Percentiles rank a stretch among this genome's conserved stretches.
These are phyloP conservation scores for Xylaria sp. DNA, from an alignment of 2,329 filamentous ascomycete genomes.

Conservation along the genomic window DNA sequence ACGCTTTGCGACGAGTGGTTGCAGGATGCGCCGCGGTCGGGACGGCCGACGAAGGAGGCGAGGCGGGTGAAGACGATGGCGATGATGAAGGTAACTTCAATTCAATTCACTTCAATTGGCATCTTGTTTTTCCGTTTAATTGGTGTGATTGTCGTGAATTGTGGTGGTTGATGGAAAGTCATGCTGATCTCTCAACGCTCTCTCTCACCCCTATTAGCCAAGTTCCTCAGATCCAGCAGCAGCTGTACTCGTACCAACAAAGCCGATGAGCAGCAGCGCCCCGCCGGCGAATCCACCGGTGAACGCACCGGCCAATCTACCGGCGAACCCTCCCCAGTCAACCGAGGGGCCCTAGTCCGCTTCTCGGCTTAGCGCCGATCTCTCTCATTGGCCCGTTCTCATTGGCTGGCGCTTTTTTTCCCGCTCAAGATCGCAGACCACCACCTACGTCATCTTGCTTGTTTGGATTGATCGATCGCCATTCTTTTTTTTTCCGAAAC, in stretches of 20 bases:
- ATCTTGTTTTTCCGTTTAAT: too few species aligned
- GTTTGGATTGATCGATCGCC: too few species aligned
- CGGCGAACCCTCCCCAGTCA: neutral
- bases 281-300: neutral
- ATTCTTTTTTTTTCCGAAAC: too few species aligned
- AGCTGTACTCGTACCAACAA: too few species aligned
- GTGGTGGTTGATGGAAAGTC: too few species aligned
- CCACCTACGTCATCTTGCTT: constrained; percentile 26
- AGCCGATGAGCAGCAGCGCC: neutral
- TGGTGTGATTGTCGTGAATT: too few species aligned
- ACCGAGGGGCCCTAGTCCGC: neutral
- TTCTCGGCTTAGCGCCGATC: neutral
- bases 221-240: neutral
- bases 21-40: neutral
- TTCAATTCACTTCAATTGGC: neutral
- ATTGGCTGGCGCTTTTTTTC: constrained; percentile 19
- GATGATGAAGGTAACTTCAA: neutral
- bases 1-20: neutral
- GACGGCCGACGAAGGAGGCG: neutral
- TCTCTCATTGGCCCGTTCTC: neutral
- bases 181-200: too few species aligned
- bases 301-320: neutral
- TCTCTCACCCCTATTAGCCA: neutral
- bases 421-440: neutral
- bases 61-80: neutral